These are phyloP conservation scores for Hypoxylon sp. DNA, from an alignment of 2,329 filamentous ascomycete species.

Conservation along the genomic window DNA sequence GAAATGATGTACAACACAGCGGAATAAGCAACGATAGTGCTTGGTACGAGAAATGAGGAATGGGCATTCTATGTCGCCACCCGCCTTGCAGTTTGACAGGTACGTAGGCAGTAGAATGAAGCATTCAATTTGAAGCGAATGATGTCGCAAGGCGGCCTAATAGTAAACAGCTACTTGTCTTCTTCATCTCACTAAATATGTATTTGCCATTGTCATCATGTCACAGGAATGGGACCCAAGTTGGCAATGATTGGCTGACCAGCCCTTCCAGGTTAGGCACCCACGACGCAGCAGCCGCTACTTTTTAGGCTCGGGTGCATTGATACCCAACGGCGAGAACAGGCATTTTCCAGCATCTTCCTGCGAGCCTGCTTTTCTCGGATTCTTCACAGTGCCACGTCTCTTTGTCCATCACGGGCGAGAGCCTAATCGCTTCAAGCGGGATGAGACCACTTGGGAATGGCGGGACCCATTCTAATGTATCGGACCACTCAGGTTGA, in stretches of 20 bases:
- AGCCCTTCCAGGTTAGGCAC: constrained; percentile 46
- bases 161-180: constrained; percentile 35
- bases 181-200: constrained; percentile 37
- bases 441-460: constrained; percentile 40
- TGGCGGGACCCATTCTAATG: constrained; percentile 40
- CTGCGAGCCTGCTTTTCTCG: constrained; percentile 39
- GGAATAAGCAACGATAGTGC: constrained; percentile 16
- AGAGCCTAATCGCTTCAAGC: constrained; percentile 44
- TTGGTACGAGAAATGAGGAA: constrained; percentile 31
- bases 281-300: constrained; percentile 46
- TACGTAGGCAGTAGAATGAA: constrained; percentile 33
- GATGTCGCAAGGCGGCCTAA: constrained; percentile 40
- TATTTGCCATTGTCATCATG: constrained; percentile 44
- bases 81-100: constrained; percentile 45
- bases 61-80: constrained; percentile 38
- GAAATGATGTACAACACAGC: constrained; percentile 19
- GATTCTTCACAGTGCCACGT: constrained; percentile 43
- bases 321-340: constrained; percentile 59
- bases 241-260: constrained; percentile 51
- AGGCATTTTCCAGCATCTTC: constrained; percentile 40
- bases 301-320: constrained; percentile 59
- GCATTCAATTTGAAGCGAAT: constrained; percentile 42
- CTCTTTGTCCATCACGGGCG: constrained; percentile 28
- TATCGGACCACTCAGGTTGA: constrained; percentile 35
- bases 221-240: constrained; percentile 38